phyloP scores from a whole-genome alignment of 2,329 filamentous ascomycete species.

The Clarireedia homoeocarpa region DNA sequence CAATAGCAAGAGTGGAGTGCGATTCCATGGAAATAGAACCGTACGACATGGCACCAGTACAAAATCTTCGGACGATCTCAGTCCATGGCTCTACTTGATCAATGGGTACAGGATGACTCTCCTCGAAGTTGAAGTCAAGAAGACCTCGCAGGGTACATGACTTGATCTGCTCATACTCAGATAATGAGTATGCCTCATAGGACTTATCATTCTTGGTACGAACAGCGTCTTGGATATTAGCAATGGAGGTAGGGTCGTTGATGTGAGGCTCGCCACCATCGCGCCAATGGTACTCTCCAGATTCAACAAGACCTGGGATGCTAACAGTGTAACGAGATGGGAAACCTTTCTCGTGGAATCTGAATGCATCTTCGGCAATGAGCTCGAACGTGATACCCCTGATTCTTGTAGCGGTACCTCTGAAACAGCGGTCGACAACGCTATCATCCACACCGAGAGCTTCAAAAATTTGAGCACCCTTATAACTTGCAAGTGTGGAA shows the following conservation, averaged over 20 bases:
- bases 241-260: constrained; percentile 90
- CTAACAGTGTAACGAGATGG: constrained; percentile 70
- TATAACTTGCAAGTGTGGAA: constrained; percentile 91
- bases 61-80: constrained; percentile 92
- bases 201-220: constrained; percentile 98
- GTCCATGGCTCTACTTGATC: constrained; percentile 98
- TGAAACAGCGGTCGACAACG: constrained; percentile 91
- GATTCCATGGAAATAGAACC: constrained; percentile 98
- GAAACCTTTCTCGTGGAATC: constrained; percentile 90
- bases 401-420: constrained; percentile 88
- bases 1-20: constrained; percentile 88
- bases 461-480: constrained; percentile 97
- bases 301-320: constrained; percentile 77
- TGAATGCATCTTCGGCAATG: constrained; percentile 89
- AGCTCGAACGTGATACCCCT: constrained; percentile 89
- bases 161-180: constrained; percentile 95
- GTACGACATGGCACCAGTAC: constrained; percentile 97
- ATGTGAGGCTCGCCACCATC: constrained; percentile 92
- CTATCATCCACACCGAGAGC: constrained; percentile 86
- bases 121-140: constrained; percentile 93
- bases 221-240: constrained; percentile 94
- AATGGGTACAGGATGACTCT: constrained; percentile 75
- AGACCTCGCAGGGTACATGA: constrained; percentile 89
- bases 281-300: constrained; percentile 97
- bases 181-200: constrained; percentile 89